Base-by-base conservation (phyloP, 768 basidiomycete species). In the Pisolithus sp. region DNA sequence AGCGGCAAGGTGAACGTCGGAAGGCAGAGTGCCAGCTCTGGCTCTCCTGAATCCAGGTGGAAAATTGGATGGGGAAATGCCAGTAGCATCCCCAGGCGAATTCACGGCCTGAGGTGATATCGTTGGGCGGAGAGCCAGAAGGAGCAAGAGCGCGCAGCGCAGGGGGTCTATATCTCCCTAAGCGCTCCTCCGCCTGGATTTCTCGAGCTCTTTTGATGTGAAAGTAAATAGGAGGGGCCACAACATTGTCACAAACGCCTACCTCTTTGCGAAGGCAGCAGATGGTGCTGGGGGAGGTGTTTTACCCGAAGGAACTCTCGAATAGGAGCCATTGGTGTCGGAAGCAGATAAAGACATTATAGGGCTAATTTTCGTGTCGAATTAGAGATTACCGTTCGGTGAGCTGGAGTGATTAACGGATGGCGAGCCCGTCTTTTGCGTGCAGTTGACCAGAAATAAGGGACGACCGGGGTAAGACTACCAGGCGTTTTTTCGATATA, bases 21-120 rank as follows among this genome's bases (percentile, higher is more conserved):
- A 95, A 72, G 94, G 94, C 64, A 97, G 81, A 76, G 94, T 97
- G 52, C 93, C 95, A 59, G 94, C 95, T 83, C 93, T 85, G 64
- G 93, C 91, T 76, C 93, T 84, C 73, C 91, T 83, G 68, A 93
- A 95, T 55, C 90, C 89, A 50, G 87, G 77, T 54, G 89, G 87
- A 68, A 82, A 89, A 72, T 82, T 87, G 67, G 84, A 82, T 57
- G 85, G 77, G 60, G 88, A 81, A 64, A 85, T 62, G 54, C 75
- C 67, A 57, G 76, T 68, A 61, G 72, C 72, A 70, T 87, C 85
- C 62, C 73, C 76, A 50, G 79, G 74, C 44, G 81, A 78, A 60
- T 77, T 72, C 64, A 76, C 68, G 62, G 81, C 77, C n/a, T 62
- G 83, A 72, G 55, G 77, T 69, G 57, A 74, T 69, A 55, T 89